Evolutionary conservation across 2,329 filamentous ascomycete species (phyloP).

Genomic region (Periglandula ipomoeae): DNA sequence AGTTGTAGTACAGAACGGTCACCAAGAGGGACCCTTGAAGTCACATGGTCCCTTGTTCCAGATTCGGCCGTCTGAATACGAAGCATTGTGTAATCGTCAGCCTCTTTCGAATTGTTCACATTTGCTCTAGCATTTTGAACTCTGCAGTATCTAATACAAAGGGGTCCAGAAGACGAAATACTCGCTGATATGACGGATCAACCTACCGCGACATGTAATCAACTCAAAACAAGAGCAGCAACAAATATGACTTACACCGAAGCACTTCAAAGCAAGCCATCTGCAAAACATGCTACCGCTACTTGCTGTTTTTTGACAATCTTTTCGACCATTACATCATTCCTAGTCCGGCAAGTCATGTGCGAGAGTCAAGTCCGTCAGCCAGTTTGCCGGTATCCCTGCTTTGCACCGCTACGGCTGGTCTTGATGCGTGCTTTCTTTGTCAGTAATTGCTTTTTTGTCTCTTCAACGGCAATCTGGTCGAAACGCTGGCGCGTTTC

Average conservation of each 20-base stretch:
- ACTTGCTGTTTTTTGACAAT: no score
- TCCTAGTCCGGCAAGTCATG: no score
- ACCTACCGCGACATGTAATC: no score
- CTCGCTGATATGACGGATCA: neutral
- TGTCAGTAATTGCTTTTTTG: neutral
- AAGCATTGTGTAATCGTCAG: neutral
- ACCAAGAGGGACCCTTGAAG: neutral
- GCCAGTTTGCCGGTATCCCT: no score
- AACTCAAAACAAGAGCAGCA: no score
- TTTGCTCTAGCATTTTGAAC: neutral
- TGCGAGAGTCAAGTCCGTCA: no score
- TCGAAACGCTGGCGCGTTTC: neutral
- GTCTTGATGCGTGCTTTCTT: no score
- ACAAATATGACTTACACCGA: neutral
- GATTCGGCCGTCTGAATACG: neutral
- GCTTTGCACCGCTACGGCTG: no score
- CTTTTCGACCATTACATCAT: no score
- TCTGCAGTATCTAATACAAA: neutral
- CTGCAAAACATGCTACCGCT: no score
- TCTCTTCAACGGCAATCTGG: neutral
- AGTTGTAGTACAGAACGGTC: neutral
- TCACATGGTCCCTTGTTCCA: neutral
- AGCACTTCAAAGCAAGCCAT: no score
- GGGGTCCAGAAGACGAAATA: neutral
- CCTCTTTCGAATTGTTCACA: neutral